Evolutionary conservation across 2,329 filamentous ascomycete genomes (phyloP), one percentile per base, ranked within the genome.

Genomic region (Epichloe glyceriae): DNA sequence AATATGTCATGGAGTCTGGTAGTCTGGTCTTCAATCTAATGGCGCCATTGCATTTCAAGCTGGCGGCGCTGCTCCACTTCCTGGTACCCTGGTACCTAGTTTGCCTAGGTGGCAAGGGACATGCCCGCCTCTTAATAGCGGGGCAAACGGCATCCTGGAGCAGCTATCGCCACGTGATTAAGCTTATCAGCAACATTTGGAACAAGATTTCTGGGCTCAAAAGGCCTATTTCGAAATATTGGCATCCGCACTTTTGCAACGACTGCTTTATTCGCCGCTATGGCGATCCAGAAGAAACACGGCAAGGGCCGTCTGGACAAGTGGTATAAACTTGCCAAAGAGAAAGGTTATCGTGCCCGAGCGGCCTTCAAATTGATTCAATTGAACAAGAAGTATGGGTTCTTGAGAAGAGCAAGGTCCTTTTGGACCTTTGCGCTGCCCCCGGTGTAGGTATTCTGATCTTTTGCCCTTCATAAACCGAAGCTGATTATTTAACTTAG

Each of bases 261-360:
- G 38, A 19, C 22, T 34, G 38, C 41, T 41, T 19, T 47, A 49
- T 53, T 41, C 54, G 53, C 49, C 54, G 57, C 50, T 52, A 97
- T 97, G 93, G 90, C 88, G 63, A 91, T 97, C 63, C 88, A 97
- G 66, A 96, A 97, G 79, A 97, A 97, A 79, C 86, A 95, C 73
- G 91, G 89, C 72, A 97, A 97, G 74, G 91, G 91, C 70, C 90
- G 91, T 80, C 78, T 96, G 63, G 93, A 98, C 71, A 96, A 97
- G 71, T 97, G 90, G 88, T 98, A 97, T 72, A 91, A 90, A 67
- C 83, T 97, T 62, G 93, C 93, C 55, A 98, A 98, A 70, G 93
- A 98, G 68, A 97, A 96, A 70, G 93, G 93, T 55, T 98, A 96
- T 66, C 79, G 93, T 62, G 91, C 93, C 55, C 81, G 93, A 78